These are phyloP conservation scores for Gillenia trifoliata DNA, from an alignment of 306 rosid species.

Conservation along the genomic window DNA sequence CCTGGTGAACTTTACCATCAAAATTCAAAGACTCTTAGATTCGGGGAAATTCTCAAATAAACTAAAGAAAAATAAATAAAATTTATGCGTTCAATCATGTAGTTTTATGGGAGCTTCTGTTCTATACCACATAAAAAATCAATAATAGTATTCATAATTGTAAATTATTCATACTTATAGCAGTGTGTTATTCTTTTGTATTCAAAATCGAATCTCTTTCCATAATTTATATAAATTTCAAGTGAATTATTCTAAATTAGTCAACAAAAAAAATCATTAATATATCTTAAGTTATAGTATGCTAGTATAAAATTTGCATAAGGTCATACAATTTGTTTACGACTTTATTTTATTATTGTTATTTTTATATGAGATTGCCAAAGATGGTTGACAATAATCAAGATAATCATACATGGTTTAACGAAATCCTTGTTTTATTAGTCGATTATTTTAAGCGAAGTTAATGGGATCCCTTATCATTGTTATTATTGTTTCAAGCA, in stretches of 20 bases:
- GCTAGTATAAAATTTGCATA: background rate
- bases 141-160: too few species aligned
- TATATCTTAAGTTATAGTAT: background rate
- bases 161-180: too few species aligned
- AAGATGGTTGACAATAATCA: constrained; percentile 6
- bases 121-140: background rate
- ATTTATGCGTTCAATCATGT: constrained; percentile 26
- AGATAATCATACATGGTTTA: constrained; percentile 14
- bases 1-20: constrained; percentile 27
- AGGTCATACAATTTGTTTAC: constrained; percentile 3
- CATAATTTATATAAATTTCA: too few species aligned
- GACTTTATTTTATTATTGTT: background rate
- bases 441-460: constrained; percentile 2
- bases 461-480: background rate
- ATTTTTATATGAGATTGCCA: constrained; percentile 4
- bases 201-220: too few species aligned
- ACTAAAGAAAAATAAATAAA: constrained; percentile 15
- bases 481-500: constrained; percentile 8
- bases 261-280: background rate
- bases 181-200: too few species aligned
- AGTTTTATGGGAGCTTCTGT: background rate
- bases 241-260: too few species aligned
- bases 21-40: constrained; percentile 24
- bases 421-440: constrained; percentile 16
- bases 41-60: constrained; percentile 15